Conservation (phyloP, 306 rosid species). For the Pterocarpus macrocarpus region DNA sequence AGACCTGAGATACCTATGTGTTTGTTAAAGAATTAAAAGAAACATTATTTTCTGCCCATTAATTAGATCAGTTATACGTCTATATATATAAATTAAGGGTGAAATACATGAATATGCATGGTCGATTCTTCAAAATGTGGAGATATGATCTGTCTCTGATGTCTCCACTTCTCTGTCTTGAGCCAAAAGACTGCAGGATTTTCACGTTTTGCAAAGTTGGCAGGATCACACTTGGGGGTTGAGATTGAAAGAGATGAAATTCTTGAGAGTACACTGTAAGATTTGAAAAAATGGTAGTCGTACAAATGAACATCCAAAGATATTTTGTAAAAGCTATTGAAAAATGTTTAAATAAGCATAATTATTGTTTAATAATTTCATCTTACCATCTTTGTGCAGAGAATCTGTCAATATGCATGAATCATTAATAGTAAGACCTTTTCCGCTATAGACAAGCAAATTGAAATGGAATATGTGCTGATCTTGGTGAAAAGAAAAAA, state of each 20-base stretch:
- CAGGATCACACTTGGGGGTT: constrained; percentile 14
- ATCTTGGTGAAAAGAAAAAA: not conserved
- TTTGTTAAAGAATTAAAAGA: not conserved
- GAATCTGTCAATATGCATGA: constrained; percentile 23
- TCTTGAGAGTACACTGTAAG: not conserved
- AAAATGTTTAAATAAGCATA: not conserved
- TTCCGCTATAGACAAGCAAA: not conserved
- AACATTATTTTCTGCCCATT: not conserved
- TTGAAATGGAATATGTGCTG: constrained; percentile 14
- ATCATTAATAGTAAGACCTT: constrained; percentile 9
- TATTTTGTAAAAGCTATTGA: not conserved
- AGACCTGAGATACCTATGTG: not conserved
- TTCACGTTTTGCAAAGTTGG: constrained; percentile 4
- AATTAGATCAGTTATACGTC: not conserved
- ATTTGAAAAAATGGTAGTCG: not conserved
- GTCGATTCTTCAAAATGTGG: not conserved
- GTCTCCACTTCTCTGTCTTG: not conserved
- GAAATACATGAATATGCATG: not conserved
- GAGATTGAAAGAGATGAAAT: constrained; percentile 7
- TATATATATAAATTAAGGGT: not conserved
- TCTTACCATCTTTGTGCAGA: not conserved
- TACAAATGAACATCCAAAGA: not conserved
- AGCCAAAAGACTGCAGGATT: not conserved
- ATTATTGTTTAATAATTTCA: not conserved
- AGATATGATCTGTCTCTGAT: constrained; percentile 2